Evolutionary conservation across 1,284 basidiomycete species (phyloP).

Genomic region (Microbotryomycetes sp.): DNA sequence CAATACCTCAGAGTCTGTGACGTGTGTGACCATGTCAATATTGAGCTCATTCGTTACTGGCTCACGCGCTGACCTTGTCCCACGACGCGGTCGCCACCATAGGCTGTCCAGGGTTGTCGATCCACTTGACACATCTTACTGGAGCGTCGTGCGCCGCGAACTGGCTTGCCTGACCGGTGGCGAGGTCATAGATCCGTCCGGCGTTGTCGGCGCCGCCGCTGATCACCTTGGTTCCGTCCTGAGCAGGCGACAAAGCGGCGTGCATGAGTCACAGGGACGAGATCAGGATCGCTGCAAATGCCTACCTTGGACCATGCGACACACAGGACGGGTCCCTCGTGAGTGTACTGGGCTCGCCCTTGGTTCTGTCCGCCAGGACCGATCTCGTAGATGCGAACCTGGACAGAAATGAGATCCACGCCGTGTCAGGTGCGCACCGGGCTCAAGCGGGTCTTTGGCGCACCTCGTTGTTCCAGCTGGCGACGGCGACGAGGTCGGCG

Average conservation of each 20-base stretch:
- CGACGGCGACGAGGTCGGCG: conserved; percentile 44
- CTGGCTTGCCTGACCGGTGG: conserved; percentile 54
- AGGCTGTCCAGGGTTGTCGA: conserved; percentile 53
- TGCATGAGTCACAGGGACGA: conserved; percentile 1
- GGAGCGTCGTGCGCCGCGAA: conserved; percentile 79
- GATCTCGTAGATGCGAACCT: conserved; percentile 54
- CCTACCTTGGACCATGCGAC: conserved; percentile 68
- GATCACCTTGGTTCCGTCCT: conserved; percentile 72
- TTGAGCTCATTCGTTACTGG: too few relatives aligned
- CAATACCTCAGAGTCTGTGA: conserved; percentile 61
- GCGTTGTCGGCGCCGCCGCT: conserved; percentile 77
- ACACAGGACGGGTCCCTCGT: conserved; percentile 69
- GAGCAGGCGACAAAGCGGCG: background rate
- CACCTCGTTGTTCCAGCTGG: conserved; percentile 43
- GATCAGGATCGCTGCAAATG: background rate
- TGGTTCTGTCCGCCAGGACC: conserved; percentile 49
- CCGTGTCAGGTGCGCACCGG: background rate
- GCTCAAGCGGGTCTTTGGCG: conserved; percentile 4
- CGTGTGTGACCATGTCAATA: too few relatives aligned
- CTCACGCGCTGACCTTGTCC: conserved; percentile 79
- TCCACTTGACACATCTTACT: conserved; percentile 66
- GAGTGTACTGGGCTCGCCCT: conserved; percentile 73
- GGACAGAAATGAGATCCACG: conserved; percentile 35
- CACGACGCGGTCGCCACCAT: conserved; percentile 68
- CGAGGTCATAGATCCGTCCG: conserved; percentile 60